These are phyloP conservation scores for Fonsecaea pugnacius DNA, from an alignment of 2,329 filamentous ascomycete species.

Conservation along the genomic window DNA sequence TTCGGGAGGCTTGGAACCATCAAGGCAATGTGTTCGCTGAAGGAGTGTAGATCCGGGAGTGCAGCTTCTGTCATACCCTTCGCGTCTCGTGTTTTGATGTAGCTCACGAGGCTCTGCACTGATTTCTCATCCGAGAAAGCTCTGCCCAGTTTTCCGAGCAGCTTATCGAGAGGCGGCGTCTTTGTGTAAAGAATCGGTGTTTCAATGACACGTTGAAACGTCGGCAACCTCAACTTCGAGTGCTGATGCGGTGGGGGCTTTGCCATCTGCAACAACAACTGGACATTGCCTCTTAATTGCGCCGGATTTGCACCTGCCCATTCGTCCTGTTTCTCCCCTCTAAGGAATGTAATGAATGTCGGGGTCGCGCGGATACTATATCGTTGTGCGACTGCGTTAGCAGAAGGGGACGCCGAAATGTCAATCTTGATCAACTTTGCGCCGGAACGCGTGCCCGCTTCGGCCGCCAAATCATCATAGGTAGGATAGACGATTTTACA, in stretches of 20 bases:
- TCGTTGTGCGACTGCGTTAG: constrained; percentile 65
- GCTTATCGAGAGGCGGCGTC: constrained; percentile 78
- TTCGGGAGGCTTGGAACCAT: constrained; percentile 61
- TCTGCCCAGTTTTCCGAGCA: constrained; percentile 75
- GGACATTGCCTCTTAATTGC: constrained; percentile 71
- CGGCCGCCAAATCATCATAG: constrained; percentile 78
- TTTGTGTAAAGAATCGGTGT: constrained; percentile 78
- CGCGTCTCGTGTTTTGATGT: constrained; percentile 64
- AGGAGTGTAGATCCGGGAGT: constrained; percentile 70
- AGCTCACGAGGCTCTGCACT: constrained; percentile 69
- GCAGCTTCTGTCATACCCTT: constrained; percentile 63
- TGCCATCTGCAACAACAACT: constrained; percentile 74
- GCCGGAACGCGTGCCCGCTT: constrained; percentile 56
- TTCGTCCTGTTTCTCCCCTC: constrained; percentile 73
- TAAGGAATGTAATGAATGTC: constrained; percentile 84
- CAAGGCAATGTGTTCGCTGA: constrained; percentile 65
- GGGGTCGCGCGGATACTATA: constrained; percentile 78
- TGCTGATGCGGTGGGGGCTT: constrained; percentile 74
- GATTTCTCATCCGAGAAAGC: constrained; percentile 60
- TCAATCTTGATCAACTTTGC: constrained; percentile 82
- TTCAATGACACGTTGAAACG: constrained; percentile 65
- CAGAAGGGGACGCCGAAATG: constrained; percentile 59
- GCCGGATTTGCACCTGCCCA: constrained; percentile 78
- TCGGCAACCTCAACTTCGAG: constrained; percentile 70
- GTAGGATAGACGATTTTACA: constrained; percentile 82